Base-by-base conservation (phyloP, 2,329 filamentous ascomycete species). In the Beauveria rudraprayagi region DNA sequence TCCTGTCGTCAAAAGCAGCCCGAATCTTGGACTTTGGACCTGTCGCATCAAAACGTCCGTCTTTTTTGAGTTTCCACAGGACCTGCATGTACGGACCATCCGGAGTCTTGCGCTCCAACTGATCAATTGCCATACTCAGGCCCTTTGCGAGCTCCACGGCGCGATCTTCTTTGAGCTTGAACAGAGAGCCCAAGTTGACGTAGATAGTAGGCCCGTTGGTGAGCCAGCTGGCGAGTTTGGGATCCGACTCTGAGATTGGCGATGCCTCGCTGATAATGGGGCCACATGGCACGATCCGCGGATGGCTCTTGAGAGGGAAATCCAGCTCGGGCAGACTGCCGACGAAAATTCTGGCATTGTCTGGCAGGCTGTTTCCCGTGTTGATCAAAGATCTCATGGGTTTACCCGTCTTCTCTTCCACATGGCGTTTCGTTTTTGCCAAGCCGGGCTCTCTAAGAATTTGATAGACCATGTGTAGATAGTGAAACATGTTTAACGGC, bases 161-260 rank as follows among this genome's bases (percentile, higher is more conserved):
- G 52, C 76, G 70, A 0, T 70, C 66, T 3, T 72, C 67, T 0
- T 69, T 66, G 4, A 72, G 66, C 0, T 65, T 66, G 52, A 70
- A 67, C 3, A 75, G 70, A 0, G 78, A 77, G 0, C 80, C 80
- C 1, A 82, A 67, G 62, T 79, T 81, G 40, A 83, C 71, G n/a
- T 80, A 72, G 0, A 83, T 67, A 0, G 78, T 81, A 2, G 77
- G 76, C 0, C 70, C 70, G 3, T 68, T 65, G 1, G 66, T 63
- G 3, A 82, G 69, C 80, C 80, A 83, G 1, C 50, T 48, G 1
- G 68, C 66, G 9, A 83, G 67, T n/a, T 75, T 71, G 0, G 75
- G 70, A 37, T 81, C 77, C 0, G 69, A 64, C 2, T 73, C 68
- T 14, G 67, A 52, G 0, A 80, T 70, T 0, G 73, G 61, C 0